Evolutionary conservation across 768 basidiomycete species (phyloP).

Genomic region (Rhodotorula toruloides): DNA sequence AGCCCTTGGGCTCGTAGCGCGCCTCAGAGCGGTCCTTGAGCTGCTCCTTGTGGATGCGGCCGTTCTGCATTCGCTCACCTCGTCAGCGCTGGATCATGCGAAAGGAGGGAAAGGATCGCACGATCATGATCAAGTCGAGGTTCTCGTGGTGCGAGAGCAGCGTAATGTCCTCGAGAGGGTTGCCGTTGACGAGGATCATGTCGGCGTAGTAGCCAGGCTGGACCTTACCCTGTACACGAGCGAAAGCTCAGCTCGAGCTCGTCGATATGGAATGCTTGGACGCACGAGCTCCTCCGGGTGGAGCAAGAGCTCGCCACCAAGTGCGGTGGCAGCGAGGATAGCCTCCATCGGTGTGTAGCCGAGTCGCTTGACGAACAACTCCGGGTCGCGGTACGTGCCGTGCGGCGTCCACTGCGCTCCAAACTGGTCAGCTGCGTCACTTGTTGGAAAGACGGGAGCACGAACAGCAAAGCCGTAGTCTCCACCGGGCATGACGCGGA

Average conservation of each 20-base stretch:
- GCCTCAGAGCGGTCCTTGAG: too few relatives aligned
- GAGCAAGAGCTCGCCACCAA: constrained; percentile 49
- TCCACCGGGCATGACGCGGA: constrained; percentile 49
- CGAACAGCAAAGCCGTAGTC: constrained; percentile 49
- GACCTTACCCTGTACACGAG: too few relatives aligned
- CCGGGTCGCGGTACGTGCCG: constrained; percentile 49
- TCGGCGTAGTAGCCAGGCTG: constrained; percentile 49
- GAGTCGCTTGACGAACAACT: constrained; percentile 48
- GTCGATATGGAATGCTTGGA: too few relatives aligned
- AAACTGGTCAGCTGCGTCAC: too few relatives aligned
- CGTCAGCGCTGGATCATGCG: too few relatives aligned
- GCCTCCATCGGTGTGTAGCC: constrained; percentile 49
- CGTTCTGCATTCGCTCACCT: too few relatives aligned
- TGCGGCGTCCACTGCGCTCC: constrained; percentile 33
- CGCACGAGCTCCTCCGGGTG: constrained; percentile 49
- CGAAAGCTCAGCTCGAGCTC: too few relatives aligned
- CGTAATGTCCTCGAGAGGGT: constrained; percentile 48
- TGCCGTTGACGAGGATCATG: constrained; percentile 47
- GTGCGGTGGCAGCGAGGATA: constrained; percentile 47
- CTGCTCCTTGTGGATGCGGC: too few relatives aligned
- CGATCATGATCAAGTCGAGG: constrained; percentile 47
- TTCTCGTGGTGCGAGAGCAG: constrained; percentile 46
- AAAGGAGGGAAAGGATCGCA: too few relatives aligned
- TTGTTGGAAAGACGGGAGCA: too few relatives aligned
- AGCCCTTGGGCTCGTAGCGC: too few relatives aligned